Base-by-base conservation (phyloP, 305 asterid genomes). In the Solanum aculeatissimum region DNA sequence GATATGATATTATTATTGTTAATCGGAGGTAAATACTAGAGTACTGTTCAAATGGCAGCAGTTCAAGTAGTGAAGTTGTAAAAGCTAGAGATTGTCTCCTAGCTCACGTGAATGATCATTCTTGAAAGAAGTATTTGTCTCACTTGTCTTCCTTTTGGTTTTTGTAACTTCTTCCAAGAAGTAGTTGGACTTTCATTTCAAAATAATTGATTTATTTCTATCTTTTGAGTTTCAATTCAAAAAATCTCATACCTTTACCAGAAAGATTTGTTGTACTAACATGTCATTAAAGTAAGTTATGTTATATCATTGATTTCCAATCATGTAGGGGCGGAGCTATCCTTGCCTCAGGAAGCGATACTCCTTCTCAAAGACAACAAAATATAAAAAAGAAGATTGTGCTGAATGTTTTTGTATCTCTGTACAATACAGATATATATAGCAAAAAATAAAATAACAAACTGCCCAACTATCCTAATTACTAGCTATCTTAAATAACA, bases 41-140 rank as follows among this genome's bases (percentile, higher is more conserved):
- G 84, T 89, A 29, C 32, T 29, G 87, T 85, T 85, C 90, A 18
- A 86, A 84, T 82, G 84, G 82, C 9, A 80, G 87, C 55, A 88
- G 84, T 85, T 85, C 91, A 81, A 87, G 87, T 86, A 82, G 58
- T 47, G 95, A 90, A 85, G 91, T 89, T 66, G 86, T 89, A 86
- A 92, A 91, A 83, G 95, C 90, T 90, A 92, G 93, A 86, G 94
- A 95, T 43, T 95, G 89, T 38, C 86, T 92, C 43, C 90, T 94
- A 68, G 91, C 92, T 18, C 83, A 70, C 40, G 90, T 89, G 66
- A 87, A 88, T 80, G 94, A 68, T 68, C 47, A 29, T 29, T 29
- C 75, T 68, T 32, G 75, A 32, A 68, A 35, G 25, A 38, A 16
- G 75, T 38, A 68, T 68, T 35, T 32, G 47, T 68, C 75, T 68